Evolutionary conservation across 106 monocot genomes (phyloP).

Genomic region (Hemerocallis citrina): DNA sequence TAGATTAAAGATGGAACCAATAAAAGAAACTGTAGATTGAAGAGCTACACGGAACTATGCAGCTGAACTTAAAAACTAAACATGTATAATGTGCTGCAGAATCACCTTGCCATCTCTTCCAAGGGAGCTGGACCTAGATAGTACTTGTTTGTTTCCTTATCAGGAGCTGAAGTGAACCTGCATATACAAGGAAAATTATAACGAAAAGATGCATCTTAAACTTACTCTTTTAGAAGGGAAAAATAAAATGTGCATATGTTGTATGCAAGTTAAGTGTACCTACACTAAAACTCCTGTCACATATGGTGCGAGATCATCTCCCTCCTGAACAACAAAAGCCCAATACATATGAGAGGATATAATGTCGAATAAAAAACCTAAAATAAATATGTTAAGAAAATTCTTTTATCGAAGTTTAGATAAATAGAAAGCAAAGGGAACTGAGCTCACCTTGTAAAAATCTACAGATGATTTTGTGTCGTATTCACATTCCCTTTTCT

Average conservation of each 20-base stretch:
- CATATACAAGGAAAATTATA: slow-evolving; percentile 4
- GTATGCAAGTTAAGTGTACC: slow-evolving; percentile 9
- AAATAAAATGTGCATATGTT: too few relatives aligned
- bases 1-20: neutral
- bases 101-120: slow-evolving; percentile 77
- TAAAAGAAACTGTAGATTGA: too few relatives aligned
- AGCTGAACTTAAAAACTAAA: too few relatives aligned
- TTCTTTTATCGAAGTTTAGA: neutral
- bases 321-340: slow-evolving; percentile 37
- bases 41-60: too few relatives aligned
- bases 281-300: slow-evolving; percentile 65
- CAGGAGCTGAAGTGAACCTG: slow-evolving; percentile 69
- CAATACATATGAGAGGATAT: neutral
- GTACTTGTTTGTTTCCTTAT: slow-evolving; percentile 50
- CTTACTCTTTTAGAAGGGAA: too few relatives aligned
- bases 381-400: too few relatives aligned
- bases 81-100: neutral
- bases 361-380: neutral
- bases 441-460: slow-evolving; percentile 50
- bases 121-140: slow-evolving; percentile 77
- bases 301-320: slow-evolving; percentile 30
- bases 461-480: slow-evolving; percentile 50
- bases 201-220: too few relatives aligned
- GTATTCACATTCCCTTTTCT: slow-evolving; percentile 84
- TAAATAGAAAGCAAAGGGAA: neutral